phyloP scores from a whole-genome alignment of 2,329 filamentous ascomycete genomes.

The Trichoderma sp. region DNA sequence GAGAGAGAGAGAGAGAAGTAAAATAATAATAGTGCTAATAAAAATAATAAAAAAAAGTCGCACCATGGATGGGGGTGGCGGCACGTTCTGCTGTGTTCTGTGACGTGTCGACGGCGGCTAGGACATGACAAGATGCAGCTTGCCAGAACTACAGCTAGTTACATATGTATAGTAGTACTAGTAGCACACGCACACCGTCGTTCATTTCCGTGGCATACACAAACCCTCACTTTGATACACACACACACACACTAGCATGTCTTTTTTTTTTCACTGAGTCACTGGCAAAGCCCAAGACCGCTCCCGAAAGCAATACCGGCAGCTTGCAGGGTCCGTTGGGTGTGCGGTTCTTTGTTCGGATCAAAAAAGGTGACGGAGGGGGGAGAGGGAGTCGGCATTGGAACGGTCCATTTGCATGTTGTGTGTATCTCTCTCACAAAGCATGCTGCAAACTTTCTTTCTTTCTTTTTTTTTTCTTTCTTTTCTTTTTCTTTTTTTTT shows the following conservation, averaged over 20 bases:
- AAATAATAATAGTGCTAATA: no score
- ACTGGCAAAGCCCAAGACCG: not conserved
- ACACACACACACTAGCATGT: not conserved
- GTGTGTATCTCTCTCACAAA: no score
- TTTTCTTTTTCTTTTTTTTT: no score
- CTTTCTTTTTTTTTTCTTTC: no score
- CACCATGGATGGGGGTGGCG: not conserved
- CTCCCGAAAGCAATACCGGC: not conserved
- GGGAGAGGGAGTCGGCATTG: not conserved
- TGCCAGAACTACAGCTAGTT: not conserved
- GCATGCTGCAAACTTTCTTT: no score
- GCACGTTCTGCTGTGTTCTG: not conserved
- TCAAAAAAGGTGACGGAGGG: no score
- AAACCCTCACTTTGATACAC: no score
- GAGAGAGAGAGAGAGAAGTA: not conserved
- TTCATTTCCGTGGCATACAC: not conserved
- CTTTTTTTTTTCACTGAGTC: slow-evolving; percentile 7
- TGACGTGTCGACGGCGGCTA: slow-evolving; percentile 14
- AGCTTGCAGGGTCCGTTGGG: not conserved
- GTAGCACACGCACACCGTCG: not conserved
- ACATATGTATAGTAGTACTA: no score
- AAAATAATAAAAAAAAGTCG: slow-evolving; percentile 5
- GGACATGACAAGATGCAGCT: slow-evolving; percentile 4
- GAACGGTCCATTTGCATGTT: no score
- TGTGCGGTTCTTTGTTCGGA: no score